Evolutionary conservation across 2,329 filamentous ascomycete genomes (phyloP).

Genomic region (Claviceps quebecensis): DNA sequence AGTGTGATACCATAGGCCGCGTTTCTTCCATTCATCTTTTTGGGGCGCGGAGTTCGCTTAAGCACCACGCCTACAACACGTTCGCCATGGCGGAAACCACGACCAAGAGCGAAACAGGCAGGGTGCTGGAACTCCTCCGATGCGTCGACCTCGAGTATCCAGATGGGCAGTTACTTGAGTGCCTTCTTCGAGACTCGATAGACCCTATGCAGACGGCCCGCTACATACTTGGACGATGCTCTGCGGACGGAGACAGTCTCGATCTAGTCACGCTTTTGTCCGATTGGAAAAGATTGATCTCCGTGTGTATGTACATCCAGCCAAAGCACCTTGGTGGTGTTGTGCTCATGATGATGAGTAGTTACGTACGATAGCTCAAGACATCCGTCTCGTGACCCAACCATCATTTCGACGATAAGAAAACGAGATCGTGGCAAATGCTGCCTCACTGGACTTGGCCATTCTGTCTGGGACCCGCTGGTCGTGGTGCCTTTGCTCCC

Average conservation of each 20-base stretch:
- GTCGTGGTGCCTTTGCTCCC: neutral
- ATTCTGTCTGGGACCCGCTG: conserved; percentile 4
- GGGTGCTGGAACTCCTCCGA: neutral
- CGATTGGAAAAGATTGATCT: conserved; percentile 4
- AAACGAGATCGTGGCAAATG: conserved; percentile 2
- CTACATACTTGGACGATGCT: conserved; percentile 6
- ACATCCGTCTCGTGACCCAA: neutral
- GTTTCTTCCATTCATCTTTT: too few relatives aligned
- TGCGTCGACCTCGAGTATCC: conserved; percentile 2
- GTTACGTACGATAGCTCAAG: neutral
- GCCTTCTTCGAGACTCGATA: conserved; percentile 3
- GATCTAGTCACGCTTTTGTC: neutral
- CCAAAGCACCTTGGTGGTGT: neutral
- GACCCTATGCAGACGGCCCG: conserved; percentile 4
- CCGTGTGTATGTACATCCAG: conserved; percentile 1
- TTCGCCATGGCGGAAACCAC: too few relatives aligned
- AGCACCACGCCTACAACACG: too few relatives aligned
- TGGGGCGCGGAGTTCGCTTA: too few relatives aligned
- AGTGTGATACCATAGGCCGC: too few relatives aligned
- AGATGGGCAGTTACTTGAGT: conserved; percentile 4
- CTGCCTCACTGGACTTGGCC: conserved; percentile 1
- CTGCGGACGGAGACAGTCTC: neutral
- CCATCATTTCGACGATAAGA: neutral
- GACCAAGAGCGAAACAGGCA: neutral
- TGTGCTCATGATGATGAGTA: neutral